A percentile compares a stretch with the other conserved stretches of the same genome.
Evolutionary conservation across 192 early-diverging fungal species (phyloP).

Genomic region (Backusella mclennaniae): DNA sequence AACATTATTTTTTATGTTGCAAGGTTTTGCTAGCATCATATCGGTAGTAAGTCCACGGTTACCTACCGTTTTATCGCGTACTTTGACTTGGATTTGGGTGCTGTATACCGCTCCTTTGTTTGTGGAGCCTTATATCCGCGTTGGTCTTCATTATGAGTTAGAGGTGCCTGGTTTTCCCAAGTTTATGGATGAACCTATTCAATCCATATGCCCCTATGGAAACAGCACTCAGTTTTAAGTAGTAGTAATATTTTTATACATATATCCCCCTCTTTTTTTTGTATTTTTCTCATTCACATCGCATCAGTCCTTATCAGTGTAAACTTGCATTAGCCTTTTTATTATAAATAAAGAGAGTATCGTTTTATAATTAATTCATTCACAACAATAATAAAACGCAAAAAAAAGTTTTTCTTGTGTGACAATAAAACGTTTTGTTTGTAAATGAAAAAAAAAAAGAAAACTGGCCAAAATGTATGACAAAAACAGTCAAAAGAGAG

Average conservation of each 20-base stretch:
- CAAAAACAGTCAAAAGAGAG: neutral
- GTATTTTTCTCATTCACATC: neutral
- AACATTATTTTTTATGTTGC: constrained; percentile 25
- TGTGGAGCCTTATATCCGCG: constrained; percentile 22
- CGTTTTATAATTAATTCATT: neutral
- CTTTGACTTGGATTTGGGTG: constrained; percentile 21
- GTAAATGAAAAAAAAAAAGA: too few relatives aligned
- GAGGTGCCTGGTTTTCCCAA: constrained; percentile 16
- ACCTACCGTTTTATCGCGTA: neutral
- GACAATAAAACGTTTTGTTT: neutral
- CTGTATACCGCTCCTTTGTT: constrained; percentile 23
- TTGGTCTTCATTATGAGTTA: constrained; percentile 1
- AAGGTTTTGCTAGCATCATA: constrained; percentile 14
- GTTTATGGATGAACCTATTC: neutral
- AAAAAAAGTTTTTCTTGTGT: neutral
- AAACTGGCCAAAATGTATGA: too few relatives aligned
- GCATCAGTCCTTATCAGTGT: neutral
- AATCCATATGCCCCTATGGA: constrained; percentile 20
- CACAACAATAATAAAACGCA: neutral
- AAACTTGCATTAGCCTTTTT: neutral
- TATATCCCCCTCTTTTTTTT: neutral
- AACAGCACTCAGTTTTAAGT: neutral
- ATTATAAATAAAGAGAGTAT: neutral
- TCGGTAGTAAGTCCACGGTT: neutral
- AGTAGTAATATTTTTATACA: neutral